phyloP scores from a whole-genome alignment of 2,329 filamentous ascomycete species.

The Blastomyces parvus region DNA sequence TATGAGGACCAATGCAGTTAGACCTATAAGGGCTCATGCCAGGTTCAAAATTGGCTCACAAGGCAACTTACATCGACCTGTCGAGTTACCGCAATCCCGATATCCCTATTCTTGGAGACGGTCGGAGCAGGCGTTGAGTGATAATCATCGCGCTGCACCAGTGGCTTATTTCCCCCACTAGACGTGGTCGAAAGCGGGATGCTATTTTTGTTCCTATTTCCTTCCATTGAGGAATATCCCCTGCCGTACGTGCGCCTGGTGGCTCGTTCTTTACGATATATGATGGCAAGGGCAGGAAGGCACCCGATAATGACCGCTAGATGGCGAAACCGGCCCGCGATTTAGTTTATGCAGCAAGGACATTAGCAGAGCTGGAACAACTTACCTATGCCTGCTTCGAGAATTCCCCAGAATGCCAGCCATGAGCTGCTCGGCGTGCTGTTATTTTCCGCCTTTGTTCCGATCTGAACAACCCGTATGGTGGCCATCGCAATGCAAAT shows the following conservation, averaged over 20 bases:
- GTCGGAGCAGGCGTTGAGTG: not conserved
- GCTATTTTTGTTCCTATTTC: not conserved
- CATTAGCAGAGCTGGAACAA: not conserved
- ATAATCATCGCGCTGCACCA: not conserved
- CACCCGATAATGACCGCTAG: slow-evolving; percentile 10
- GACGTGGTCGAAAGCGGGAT: slow-evolving; percentile 4
- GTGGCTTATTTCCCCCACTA: not conserved
- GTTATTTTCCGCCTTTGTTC: slow-evolving; percentile 20
- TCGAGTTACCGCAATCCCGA: slow-evolving; percentile 4
- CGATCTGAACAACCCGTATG: slow-evolving; percentile 26
- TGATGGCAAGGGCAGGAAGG: slow-evolving; percentile 6
- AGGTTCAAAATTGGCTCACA: not conserved
- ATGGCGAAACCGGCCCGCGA: not conserved
- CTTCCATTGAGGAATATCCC: slow-evolving; percentile 2
- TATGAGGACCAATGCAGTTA: not conserved
- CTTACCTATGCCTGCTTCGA: slow-evolving; percentile 29
- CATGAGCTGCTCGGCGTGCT: slow-evolving; percentile 26
- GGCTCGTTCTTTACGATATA: slow-evolving; percentile 6
- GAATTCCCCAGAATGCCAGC: slow-evolving; percentile 31
- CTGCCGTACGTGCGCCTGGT: slow-evolving; percentile 1
- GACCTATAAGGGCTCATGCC: not conserved
- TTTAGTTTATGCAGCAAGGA: not conserved
- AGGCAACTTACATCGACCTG: not conserved
- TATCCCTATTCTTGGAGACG: not conserved
- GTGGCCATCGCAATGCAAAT: slow-evolving; percentile 22